Conservation (phyloP, 371 early-diverging fungal genomes). For the Coemansia sp. region DNA sequence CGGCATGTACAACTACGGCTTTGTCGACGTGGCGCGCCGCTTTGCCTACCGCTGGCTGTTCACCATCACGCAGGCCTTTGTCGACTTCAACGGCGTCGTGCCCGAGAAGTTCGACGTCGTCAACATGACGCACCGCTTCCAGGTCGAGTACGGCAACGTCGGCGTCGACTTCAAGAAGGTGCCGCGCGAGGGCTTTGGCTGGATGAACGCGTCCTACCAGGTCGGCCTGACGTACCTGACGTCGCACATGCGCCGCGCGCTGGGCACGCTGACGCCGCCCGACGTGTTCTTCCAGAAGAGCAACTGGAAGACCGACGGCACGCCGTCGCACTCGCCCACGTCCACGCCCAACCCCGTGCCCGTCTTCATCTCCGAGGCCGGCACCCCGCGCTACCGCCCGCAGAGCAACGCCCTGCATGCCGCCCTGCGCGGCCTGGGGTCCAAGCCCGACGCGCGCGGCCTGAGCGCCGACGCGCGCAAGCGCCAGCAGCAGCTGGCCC, state of each 20-base stretch:
- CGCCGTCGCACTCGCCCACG: constrained; percentile 40
- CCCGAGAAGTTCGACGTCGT: constrained; percentile 97
- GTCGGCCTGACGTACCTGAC: constrained; percentile 79
- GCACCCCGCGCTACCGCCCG: constrained; percentile 23
- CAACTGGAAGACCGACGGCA: constrained; percentile 40
- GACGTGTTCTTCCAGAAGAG: constrained; percentile 61
- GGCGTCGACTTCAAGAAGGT: constrained; percentile 93
- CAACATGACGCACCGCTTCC: constrained; percentile 81
- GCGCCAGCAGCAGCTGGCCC: neutral
- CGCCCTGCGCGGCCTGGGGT: constrained; percentile 10
- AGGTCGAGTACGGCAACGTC: constrained; percentile 95
- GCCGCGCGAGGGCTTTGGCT: constrained; percentile 96
- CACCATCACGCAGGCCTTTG: constrained; percentile 91
- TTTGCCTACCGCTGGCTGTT: constrained; percentile 95
- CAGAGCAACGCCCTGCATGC: constrained; percentile 29
- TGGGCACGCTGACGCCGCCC: constrained; percentile 81
- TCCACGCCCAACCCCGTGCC: constrained; percentile 35
- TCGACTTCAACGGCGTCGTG: constrained; percentile 96
- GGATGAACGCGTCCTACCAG: constrained; percentile 96
- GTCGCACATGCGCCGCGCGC: constrained; percentile 70
- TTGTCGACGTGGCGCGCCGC: constrained; percentile 71
- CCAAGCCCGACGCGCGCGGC: neutral
- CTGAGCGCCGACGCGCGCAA: neutral
- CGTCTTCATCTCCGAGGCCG: constrained; percentile 26
- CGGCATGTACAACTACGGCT: constrained; percentile 85